These are phyloP conservation scores for Gloeopeniophorella convolvens DNA, from an alignment of 768 basidiomycete species.

Conservation along the genomic window DNA sequence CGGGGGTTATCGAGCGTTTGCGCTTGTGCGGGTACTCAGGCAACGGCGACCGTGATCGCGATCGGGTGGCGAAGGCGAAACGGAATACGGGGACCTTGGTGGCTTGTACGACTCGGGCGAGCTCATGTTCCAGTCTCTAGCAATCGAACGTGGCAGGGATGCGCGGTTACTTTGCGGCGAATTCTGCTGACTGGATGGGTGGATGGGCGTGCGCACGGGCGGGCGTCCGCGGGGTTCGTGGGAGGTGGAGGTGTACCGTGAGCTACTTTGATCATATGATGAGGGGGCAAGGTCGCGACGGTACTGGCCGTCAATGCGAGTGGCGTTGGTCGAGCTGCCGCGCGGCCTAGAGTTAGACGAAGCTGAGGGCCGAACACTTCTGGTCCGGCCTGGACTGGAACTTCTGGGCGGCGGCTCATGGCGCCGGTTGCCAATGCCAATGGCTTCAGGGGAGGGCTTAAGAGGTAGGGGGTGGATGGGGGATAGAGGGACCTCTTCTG, in stretches of 20 bases:
- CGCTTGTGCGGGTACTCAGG: conserved; percentile 9
- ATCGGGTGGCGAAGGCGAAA: no score
- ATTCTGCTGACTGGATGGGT: neutral
- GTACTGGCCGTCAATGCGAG: neutral
- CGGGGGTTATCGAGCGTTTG: conserved; percentile 5
- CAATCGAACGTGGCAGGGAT: neutral
- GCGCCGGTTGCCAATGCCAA: neutral
- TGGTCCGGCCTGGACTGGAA: conserved; percentile 1
- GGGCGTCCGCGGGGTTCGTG: neutral
- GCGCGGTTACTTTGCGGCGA: conserved; percentile 4
- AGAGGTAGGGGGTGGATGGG: neutral
- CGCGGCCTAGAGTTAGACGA: neutral
- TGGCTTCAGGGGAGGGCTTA: neutral
- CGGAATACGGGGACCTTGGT: no score
- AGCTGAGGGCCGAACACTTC: neutral
- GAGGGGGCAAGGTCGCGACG: neutral
- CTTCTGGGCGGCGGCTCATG: neutral
- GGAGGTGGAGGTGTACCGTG: neutral
- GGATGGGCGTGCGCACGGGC: neutral
- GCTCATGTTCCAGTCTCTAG: no score
- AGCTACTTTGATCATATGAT: neutral
- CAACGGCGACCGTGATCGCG: neutral
- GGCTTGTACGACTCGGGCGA: no score
- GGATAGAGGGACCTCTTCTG: neutral
- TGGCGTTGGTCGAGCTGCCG: neutral